Conservation (phyloP, 2,329 filamentous ascomycete species). For the Botrytis galanthina region DNA sequence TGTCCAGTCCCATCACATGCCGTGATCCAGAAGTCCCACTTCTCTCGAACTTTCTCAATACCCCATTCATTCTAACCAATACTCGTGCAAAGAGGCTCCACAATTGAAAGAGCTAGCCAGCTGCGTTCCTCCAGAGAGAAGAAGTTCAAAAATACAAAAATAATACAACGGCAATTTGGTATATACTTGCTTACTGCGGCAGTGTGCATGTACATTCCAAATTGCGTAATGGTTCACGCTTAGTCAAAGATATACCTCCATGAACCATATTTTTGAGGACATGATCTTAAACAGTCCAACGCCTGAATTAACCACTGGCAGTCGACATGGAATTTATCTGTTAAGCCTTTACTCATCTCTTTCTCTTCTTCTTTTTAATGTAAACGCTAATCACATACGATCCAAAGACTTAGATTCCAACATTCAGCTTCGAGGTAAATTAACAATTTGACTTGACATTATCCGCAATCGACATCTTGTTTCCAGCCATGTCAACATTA, state of each 20-base stretch:
- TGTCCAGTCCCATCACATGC: background rate
- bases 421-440: background rate
- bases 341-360: background rate
- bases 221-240: background rate
- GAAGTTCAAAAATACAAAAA: background rate
- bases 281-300: background rate
- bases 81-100: background rate
- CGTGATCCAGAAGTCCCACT: background rate
- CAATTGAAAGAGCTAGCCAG: too few relatives aligned
- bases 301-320: background rate
- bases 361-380: too few relatives aligned
- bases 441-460: too few relatives aligned
- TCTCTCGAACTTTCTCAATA: background rate
- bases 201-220: accelerated
- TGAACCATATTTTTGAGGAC: background rate
- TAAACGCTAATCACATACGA: background rate
- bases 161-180: background rate
- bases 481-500: background rate
- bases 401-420: background rate
- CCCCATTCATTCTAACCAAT: background rate
- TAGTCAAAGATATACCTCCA: too few relatives aligned
- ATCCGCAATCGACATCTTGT: too few relatives aligned
- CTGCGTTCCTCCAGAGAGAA: too few relatives aligned
- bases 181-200: background rate
- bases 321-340: background rate